Evolutionary conservation across 257 asterid species (phyloP), one percentile per base, ranked within the genome.

Genomic region (Rauvolfia tetraphylla): DNA sequence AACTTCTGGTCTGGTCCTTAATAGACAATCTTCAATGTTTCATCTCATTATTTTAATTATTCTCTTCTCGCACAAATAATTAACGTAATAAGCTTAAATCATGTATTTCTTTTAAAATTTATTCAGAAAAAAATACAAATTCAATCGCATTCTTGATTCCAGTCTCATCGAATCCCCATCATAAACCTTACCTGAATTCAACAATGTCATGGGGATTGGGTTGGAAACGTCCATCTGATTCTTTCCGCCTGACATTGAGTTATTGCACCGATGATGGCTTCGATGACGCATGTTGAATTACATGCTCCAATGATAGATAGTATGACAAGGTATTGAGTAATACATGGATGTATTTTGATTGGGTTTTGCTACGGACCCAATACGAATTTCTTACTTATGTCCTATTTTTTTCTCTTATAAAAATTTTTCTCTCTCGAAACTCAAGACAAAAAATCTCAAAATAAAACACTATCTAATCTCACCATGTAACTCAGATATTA

Each of bases 171-270:
- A 71, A 79, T 27, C 68, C 48, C 75, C 57, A 41, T 23, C 59
- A 70, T 48, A 70, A 46, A 70, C 36, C 58, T 70, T 70, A 22
- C 23, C 27, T 41, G 36, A 57, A 46, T 75, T 75, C 41, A 27
- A 48, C 88, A 83, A 94, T 95, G 99, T 95, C 99, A 81, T 95
- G 99, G 99, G 98, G 97, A 44, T 79, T 91, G 84, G 97, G 97
- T 27, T 95, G 97, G 99, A 95, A 91, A 81, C 96, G 99, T 68
- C 78, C 98, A 1, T 82, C 97, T 56, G 99, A 95, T 76, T 89
- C 89, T 78, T 90, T 95, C 89, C 99, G 93, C 83, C 87, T 91
- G 79, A 87, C 91, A 38, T 77, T 95, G 78, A 90, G 95, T 62
- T 95, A 93, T 80, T 97, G 98, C 53, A 79, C 88, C 61, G 97